These are phyloP conservation scores for Suillus bovinus DNA, from an alignment of 768 basidiomycete genomes.

Conservation along the genomic window DNA sequence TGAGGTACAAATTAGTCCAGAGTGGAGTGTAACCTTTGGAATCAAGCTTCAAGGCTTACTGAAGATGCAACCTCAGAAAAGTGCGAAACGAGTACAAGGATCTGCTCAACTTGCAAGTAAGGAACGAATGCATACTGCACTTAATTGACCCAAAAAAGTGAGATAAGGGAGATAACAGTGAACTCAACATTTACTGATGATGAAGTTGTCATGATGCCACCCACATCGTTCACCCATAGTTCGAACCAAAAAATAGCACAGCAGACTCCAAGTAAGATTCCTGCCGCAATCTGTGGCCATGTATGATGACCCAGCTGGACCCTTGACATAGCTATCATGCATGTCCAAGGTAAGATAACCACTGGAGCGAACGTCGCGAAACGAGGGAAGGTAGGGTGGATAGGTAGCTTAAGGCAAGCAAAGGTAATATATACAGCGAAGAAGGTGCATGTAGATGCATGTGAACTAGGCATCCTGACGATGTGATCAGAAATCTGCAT, in stretches of 20 bases:
- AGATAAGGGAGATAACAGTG: background rate
- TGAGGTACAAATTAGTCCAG: background rate
- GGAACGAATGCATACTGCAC: background rate
- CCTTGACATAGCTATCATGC: constrained; percentile 58
- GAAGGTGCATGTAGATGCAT: constrained; percentile 69
- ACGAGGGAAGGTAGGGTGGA: constrained; percentile 54
- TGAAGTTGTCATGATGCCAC: constrained; percentile 22
- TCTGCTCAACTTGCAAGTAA: background rate
- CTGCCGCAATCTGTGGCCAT: constrained; percentile 63
- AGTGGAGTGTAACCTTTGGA: background rate
- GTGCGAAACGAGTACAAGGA: background rate
- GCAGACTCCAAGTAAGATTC: constrained; percentile 52
- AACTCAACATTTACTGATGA: background rate
- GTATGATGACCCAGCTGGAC: constrained; percentile 81
- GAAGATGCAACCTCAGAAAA: background rate
- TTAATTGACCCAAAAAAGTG: constrained; percentile 6
- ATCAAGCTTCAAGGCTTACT: too few relatives aligned
- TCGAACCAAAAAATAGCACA: constrained; percentile 58
- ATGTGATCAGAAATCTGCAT: background rate
- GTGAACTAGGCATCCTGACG: constrained; percentile 80
- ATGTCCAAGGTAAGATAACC: constrained; percentile 56
- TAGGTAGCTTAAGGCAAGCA: constrained; percentile 56
- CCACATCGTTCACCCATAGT: constrained; percentile 44
- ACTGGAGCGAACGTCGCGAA: constrained; percentile 37
- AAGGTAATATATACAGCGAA: constrained; percentile 64